Conservation (phyloP, 495 filamentous ascomycete species). For the Neurospora sp. region DNA sequence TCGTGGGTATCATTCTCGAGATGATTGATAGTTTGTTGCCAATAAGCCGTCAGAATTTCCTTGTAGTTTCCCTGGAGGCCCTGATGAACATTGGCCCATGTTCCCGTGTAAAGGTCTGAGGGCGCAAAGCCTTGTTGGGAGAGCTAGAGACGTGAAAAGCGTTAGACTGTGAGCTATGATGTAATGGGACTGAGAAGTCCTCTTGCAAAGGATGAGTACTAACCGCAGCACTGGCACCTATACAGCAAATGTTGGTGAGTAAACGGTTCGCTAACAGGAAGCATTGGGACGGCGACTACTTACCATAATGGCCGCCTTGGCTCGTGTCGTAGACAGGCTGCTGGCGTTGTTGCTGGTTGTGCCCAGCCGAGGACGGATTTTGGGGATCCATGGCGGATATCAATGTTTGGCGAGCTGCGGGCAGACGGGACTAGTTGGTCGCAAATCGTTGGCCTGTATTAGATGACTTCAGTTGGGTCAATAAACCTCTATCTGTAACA, state of each 20-base stretch:
- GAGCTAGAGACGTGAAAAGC: slow-evolving; percentile 36
- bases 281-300: slow-evolving; percentile 21
- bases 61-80: slow-evolving; percentile 87
- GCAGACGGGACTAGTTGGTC: neutral
- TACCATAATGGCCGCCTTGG: slow-evolving; percentile 87
- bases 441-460: slow-evolving; percentile 6
- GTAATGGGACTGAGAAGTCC: slow-evolving; percentile 1
- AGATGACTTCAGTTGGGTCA: neutral
- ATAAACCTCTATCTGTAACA: neutral
- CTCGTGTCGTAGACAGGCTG: slow-evolving; percentile 66
- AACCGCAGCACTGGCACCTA: slow-evolving; percentile 78
- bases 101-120: slow-evolving; percentile 80
- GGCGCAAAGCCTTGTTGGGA: slow-evolving; percentile 72
- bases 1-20: slow-evolving; percentile 92
- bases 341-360: slow-evolving; percentile 32
- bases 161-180: slow-evolving; percentile 4
- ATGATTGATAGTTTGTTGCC: slow-evolving; percentile 94
- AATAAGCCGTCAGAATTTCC: slow-evolving; percentile 95
- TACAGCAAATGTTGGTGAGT: slow-evolving; percentile 16
- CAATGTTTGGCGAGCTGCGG: slow-evolving; percentile 1
- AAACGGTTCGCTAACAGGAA: neutral
- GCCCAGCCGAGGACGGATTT: slow-evolving; percentile 30
- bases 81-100: slow-evolving; percentile 97
- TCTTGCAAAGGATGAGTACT: slow-evolving; percentile 21
- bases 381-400: slow-evolving; percentile 36